Percentiles rank a stretch among this genome's conserved stretches.
Conservation (phyloP, 352 stramenopile species). For the Pythium vanterpoolii region DNA sequence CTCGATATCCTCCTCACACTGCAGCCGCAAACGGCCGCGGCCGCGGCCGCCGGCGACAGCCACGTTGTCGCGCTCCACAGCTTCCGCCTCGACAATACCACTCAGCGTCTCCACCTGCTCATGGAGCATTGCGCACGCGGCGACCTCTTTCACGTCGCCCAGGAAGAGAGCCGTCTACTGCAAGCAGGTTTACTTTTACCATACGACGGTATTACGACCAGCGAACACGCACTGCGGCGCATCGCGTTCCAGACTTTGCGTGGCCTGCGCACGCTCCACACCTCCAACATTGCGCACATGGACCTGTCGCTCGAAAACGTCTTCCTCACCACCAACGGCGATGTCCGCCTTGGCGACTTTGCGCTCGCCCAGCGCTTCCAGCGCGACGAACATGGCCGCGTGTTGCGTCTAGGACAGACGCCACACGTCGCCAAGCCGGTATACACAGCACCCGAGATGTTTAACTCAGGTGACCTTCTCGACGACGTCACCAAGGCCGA, state of each 20-base stretch:
- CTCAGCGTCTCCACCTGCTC: conserved; percentile 53
- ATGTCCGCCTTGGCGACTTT: conserved; percentile 89
- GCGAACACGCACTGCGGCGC: conserved; percentile 33
- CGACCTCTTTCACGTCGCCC: conserved; percentile 55
- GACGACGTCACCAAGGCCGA: conserved; percentile 59
- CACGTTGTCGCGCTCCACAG: conserved; percentile 51
- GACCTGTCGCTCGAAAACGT: conserved; percentile 95
- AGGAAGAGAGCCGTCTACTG: conserved; percentile 43
- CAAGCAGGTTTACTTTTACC: conserved; percentile 31
- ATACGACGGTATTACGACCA: conserved; percentile 30
- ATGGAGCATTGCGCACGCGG: conserved; percentile 65
- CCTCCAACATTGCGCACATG: conserved; percentile 84
- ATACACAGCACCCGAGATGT: conserved; percentile 70
- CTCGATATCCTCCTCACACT: conserved; percentile 65
- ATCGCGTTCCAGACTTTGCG: conserved; percentile 78
- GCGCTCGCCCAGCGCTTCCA: conserved; percentile 66
- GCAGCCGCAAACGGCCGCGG: conserved; percentile 1
- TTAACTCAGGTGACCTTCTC: conserved; percentile 5
- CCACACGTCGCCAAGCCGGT: conserved; percentile 45
- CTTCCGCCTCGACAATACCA: conserved; percentile 34
- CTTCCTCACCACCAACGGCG: conserved; percentile 83
- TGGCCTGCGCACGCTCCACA: conserved; percentile 85
- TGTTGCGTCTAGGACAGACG: conserved; percentile 16
- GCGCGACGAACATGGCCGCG: conserved; percentile 24
- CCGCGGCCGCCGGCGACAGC: neutral